Evolutionary conservation across 768 basidiomycete species (phyloP).

Genomic region (Lactarius vividus): DNA sequence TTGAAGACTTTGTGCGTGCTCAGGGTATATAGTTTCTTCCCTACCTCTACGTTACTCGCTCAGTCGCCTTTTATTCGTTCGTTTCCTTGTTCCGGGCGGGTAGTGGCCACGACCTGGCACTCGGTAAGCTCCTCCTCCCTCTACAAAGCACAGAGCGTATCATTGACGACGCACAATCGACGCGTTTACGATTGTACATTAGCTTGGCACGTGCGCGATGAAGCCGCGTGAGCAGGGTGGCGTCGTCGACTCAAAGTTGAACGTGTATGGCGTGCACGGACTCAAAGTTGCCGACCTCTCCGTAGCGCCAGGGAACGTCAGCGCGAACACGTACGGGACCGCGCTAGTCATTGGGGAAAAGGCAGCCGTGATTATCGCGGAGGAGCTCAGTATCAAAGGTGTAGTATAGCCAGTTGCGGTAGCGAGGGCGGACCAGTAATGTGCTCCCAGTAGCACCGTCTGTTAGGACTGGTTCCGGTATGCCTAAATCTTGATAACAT

Average conservation of each 20-base stretch:
- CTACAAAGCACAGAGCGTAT: not conserved
- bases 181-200: not conserved
- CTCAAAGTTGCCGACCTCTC: slow-evolving; percentile 55
- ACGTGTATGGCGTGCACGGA: slow-evolving; percentile 56
- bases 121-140: slow-evolving; percentile 29
- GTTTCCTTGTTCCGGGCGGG: not conserved
- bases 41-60: not conserved
- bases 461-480: no score
- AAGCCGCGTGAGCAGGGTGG: slow-evolving; percentile 54
- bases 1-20: slow-evolving; percentile 32
- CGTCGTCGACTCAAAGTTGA: slow-evolving; percentile 58
- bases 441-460: no score
- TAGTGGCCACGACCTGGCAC: slow-evolving; percentile 33
- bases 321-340: slow-evolving; percentile 43
- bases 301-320: slow-evolving; percentile 39
- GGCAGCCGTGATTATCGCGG: slow-evolving; percentile 53
- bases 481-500: no score
- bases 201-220: slow-evolving; percentile 66
- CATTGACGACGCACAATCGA: not conserved
- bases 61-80: not conserved
- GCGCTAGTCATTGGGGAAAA: slow-evolving; percentile 53
- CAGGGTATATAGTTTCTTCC: not conserved
- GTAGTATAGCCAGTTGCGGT: not conserved
- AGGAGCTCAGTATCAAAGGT: slow-evolving; percentile 41
- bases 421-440: no score